Percentiles rank a stretch among this genome's conserved stretches.
phyloP scores from a whole-genome alignment of 306 rosid genomes.

The Medicago ruthenica region DNA sequence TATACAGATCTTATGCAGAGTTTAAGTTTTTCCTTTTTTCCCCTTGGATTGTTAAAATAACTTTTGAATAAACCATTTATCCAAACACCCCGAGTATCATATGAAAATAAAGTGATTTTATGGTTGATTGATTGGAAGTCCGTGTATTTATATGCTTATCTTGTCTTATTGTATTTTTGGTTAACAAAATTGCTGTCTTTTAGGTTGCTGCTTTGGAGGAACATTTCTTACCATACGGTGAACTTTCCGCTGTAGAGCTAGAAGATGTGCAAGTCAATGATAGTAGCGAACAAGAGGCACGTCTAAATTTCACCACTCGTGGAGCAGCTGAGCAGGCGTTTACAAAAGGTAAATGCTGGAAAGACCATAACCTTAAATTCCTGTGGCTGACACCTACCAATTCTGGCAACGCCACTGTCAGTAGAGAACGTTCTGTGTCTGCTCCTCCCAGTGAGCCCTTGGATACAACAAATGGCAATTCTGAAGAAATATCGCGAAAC shows the following conservation, averaged over 20 bases:
- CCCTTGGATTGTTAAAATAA: background rate
- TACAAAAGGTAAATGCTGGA: constrained; percentile 74
- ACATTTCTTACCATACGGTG: constrained; percentile 77
- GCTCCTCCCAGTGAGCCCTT: constrained; percentile 51
- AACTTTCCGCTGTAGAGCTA: constrained; percentile 63
- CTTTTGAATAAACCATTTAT: background rate
- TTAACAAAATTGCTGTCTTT: constrained; percentile 28
- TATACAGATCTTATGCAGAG: background rate
- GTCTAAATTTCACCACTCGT: constrained; percentile 62
- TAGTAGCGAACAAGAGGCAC: constrained; percentile 55
- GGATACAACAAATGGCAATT: constrained; percentile 48
- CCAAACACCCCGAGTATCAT: background rate
- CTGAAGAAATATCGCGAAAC: constrained; percentile 46
- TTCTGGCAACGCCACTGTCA: constrained; percentile 49
- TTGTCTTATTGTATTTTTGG: constrained; percentile 6
- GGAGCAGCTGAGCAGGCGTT: constrained; percentile 81
- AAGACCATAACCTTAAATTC: constrained; percentile 69
- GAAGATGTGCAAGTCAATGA: constrained; percentile 55
- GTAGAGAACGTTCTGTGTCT: constrained; percentile 61
- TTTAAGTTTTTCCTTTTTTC: background rate
- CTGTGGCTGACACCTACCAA: constrained; percentile 61
- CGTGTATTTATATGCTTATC: constrained; percentile 12
- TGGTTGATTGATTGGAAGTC: constrained; percentile 21
- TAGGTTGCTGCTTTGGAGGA: constrained; percentile 77
- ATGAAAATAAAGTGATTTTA: constrained; percentile 4